phyloP scores from a whole-genome alignment of 306 rosid species.

The Vigna reflexopilosa region DNA sequence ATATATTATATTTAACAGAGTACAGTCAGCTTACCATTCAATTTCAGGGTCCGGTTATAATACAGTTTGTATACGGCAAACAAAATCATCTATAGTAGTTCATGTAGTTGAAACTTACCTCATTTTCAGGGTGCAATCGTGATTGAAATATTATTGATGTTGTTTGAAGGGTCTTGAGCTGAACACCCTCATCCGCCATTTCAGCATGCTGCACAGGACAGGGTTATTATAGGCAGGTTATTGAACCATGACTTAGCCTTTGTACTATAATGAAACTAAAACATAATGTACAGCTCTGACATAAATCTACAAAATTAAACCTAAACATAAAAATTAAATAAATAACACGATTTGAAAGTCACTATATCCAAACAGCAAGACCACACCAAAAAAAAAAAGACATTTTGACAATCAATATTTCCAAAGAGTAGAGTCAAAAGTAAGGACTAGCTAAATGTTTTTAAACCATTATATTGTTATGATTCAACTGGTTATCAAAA shows the following conservation, averaged over 20 bases:
- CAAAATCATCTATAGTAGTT: constrained; percentile 8
- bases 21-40: constrained; percentile 25
- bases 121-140: constrained; percentile 89
- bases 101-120: constrained; percentile 59
- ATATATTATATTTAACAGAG: constrained; percentile 7
- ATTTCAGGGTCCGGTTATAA: constrained; percentile 40
- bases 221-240: constrained; percentile 28
- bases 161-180: constrained; percentile 97
- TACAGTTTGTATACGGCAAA: constrained; percentile 17
- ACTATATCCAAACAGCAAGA: constrained; percentile 25
- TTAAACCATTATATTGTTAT: not conserved
- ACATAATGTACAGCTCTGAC: constrained; percentile 13
- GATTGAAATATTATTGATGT: constrained; percentile 89
- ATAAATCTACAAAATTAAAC: constrained; percentile 28
- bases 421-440: constrained; percentile 30
- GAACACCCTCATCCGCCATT: constrained; percentile 88
- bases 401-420: not conserved
- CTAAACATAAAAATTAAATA: constrained; percentile 34
- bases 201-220: constrained; percentile 87
- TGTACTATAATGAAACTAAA: constrained; percentile 28
- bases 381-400: constrained; percentile 5
- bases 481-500: constrained; percentile 29
- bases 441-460: constrained; percentile 20
- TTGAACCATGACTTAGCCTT: constrained; percentile 33
- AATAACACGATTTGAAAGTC: constrained; percentile 32